A percentile compares a stretch with the other conserved stretches of the same genome.
Evolutionary conservation across 2,329 filamentous ascomycete species (phyloP).

Genomic region (Thyridium curvatum): DNA sequence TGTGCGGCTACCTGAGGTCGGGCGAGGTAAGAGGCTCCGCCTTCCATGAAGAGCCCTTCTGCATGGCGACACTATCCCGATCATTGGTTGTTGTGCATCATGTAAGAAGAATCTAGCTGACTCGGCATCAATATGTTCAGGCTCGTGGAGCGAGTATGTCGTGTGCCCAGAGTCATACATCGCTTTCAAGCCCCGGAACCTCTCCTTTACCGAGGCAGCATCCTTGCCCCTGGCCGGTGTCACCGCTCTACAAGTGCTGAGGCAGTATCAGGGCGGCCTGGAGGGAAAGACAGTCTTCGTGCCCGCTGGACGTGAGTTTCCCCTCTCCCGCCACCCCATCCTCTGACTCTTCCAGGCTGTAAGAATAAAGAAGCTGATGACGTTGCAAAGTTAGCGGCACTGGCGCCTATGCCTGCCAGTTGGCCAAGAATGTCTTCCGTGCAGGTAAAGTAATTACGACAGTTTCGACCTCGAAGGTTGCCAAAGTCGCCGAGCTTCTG

Average conservation of each 20-base stretch:
- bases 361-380: too few relatives aligned
- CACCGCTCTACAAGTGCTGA: conserved; percentile 31
- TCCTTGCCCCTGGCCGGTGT: conserved; percentile 34
- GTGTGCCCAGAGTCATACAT: conserved; percentile 22
- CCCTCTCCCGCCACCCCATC: too few relatives aligned
- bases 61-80: too few relatives aligned
- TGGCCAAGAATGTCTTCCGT: conserved; percentile 37
- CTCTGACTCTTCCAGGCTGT: too few relatives aligned
- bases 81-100: too few relatives aligned
- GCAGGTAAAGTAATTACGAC: conserved; percentile 38
- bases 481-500: conserved; percentile 25
- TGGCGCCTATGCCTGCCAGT: conserved; percentile 19
- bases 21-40: too few relatives aligned
- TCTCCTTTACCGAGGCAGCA: conserved; percentile 34
- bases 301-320: too few relatives aligned
- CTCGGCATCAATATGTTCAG: too few relatives aligned
- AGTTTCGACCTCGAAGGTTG: conserved; percentile 33
- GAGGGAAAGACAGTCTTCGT: conserved; percentile 15
- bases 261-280: conserved; percentile 28
- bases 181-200: conserved; percentile 28
- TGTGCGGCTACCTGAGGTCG: too few relatives aligned
- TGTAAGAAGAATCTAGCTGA: too few relatives aligned
- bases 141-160: conserved; percentile 29
- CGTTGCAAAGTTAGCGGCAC: too few relatives aligned
- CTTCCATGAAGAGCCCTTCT: too few relatives aligned